Percentiles rank a stretch among this genome's conserved stretches.
These are phyloP conservation scores for Sedum album DNA, from an alignment of 164 flowering plant genomes.

Conservation along the genomic window DNA sequence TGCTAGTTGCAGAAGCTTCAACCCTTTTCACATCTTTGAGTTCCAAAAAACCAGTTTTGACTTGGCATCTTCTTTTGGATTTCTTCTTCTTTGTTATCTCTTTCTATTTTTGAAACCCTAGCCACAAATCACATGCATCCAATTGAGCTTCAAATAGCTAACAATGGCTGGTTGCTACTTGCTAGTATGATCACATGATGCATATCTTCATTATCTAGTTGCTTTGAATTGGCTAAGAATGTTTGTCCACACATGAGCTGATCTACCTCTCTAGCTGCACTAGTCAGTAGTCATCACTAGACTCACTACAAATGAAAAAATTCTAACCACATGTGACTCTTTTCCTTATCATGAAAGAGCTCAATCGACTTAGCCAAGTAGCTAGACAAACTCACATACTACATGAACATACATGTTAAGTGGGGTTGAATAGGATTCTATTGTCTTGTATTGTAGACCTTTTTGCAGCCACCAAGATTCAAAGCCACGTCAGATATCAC, in stretches of 20 bases:
- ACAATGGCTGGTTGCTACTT: too few relatives aligned
- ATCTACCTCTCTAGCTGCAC: neutral
- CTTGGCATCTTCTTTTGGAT: neutral
- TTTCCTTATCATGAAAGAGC: conserved; percentile 5
- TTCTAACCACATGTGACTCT: neutral
- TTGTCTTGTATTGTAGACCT: neutral
- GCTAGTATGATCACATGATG: neutral
- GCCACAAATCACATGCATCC: neutral
- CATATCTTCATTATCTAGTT: neutral
- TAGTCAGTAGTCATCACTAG: too few relatives aligned
- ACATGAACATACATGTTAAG: neutral
- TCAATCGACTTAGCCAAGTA: neutral
- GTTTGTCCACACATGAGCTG: conserved; percentile 1
- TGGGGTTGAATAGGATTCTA: too few relatives aligned
- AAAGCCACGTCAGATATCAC: neutral
- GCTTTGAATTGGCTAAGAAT: neutral
- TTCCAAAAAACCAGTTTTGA: conserved; percentile 1
- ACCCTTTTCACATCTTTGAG: conserved; percentile 1
- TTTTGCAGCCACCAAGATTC: neutral
- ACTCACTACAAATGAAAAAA: neutral
- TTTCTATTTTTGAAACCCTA: neutral
- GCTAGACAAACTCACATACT: neutral
- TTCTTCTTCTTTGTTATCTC: neutral
- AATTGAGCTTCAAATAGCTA: too few relatives aligned
- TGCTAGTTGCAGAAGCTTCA: neutral